Percentiles rank a stretch among this genome's conserved stretches.
Evolutionary conservation across 78 protist species (phyloP).

Genomic region (Andalucia godoyi): DNA sequence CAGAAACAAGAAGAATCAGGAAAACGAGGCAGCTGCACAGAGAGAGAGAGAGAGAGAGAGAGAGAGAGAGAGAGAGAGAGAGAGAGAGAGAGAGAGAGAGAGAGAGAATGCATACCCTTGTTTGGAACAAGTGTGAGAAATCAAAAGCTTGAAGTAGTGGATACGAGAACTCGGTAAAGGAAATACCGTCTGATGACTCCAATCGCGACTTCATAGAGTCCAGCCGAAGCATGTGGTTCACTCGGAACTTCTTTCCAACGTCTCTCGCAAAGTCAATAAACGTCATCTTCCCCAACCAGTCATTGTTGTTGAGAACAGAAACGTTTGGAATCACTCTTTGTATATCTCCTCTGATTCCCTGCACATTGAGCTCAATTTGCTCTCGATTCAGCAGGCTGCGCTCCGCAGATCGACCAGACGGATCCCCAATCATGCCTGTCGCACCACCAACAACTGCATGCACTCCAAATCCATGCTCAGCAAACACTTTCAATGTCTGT

Average conservation of each 20-base stretch:
- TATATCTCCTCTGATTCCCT: background rate
- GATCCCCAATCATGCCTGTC: constrained; percentile 77
- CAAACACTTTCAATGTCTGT: constrained; percentile 44
- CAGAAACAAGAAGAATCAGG: too few relatives aligned
- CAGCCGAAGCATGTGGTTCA: constrained; percentile 15
- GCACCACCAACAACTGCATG: constrained; percentile 63
- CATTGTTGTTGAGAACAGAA: constrained; percentile 48
- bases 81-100: too few relatives aligned
- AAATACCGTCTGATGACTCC: constrained; percentile 25
- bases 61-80: too few relatives aligned
- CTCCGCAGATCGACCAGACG: constrained; percentile 59
- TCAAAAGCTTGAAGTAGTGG: constrained; percentile 64
- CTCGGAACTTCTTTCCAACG: constrained; percentile 23
- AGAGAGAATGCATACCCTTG: too few relatives aligned
- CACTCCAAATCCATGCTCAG: background rate
- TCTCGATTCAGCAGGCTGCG: constrained; percentile 20
- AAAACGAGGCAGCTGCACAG: too few relatives aligned
- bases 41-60: too few relatives aligned
- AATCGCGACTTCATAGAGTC: constrained; percentile 13
- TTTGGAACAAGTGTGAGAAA: constrained; percentile 26
- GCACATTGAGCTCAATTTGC: background rate
- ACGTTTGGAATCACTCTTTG: background rate
- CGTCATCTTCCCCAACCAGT: constrained; percentile 37
- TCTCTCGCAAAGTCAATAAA: background rate
- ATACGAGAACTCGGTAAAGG: constrained; percentile 66